Conservation (phyloP, 768 basidiomycete genomes). For the Calvatia gigantea region DNA sequence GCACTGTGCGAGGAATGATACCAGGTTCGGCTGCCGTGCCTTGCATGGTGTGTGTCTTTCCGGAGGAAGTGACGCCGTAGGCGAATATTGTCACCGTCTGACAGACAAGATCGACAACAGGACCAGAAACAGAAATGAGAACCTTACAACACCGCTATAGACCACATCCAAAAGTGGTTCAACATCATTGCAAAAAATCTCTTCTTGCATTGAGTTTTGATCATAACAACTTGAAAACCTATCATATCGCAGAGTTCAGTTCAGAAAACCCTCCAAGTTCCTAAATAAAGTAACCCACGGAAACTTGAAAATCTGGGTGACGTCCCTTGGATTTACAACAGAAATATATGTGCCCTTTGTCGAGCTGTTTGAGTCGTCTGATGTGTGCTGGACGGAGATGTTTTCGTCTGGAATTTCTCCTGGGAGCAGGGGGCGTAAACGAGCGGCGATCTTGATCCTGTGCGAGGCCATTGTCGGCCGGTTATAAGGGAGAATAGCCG, state of each 20-base stretch:
- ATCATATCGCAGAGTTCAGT: not conserved
- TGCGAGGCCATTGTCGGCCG: conserved; percentile 26
- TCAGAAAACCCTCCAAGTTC: not conserved
- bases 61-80: conserved; percentile 88
- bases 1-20: conserved; percentile 80
- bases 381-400: conserved; percentile 46
- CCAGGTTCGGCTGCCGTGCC: conserved; percentile 72
- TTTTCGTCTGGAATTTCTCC: conserved; percentile 62
- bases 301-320: conserved; percentile 71
- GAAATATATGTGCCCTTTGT: conserved; percentile 45
- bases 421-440: conserved; percentile 62
- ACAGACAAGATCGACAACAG: not conserved
- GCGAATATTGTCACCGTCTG: conserved; percentile 87
- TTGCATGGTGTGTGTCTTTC: conserved; percentile 94
- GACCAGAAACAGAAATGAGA: not conserved
- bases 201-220: conserved; percentile 63
- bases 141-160: conserved; percentile 68
- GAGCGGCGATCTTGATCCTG: conserved; percentile 70
- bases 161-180: conserved; percentile 76
- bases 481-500: not conserved
- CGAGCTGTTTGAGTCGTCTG: conserved; percentile 28
- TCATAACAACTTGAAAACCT: conserved; percentile 80
- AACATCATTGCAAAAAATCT: conserved; percentile 76
- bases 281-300: conserved; percentile 42
- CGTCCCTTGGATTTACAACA: conserved; percentile 70